A percentile compares a stretch with the other conserved stretches of the same genome.
phyloP scores from a whole-genome alignment of 2,329 filamentous ascomycete species.

The Chaetomium strumarium region DNA sequence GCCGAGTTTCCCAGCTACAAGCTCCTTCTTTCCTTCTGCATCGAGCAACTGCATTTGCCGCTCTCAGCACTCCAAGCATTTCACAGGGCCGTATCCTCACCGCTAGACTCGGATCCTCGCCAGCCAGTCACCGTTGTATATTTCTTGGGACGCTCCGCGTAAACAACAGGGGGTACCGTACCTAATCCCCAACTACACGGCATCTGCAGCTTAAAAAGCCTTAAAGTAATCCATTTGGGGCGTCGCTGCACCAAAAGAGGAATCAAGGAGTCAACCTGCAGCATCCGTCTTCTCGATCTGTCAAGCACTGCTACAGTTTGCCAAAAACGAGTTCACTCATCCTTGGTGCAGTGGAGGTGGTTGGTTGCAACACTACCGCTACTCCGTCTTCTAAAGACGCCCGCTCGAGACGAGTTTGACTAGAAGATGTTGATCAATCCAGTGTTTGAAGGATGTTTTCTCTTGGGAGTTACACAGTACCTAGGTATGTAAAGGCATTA shows the following conservation, averaged over 20 bases:
- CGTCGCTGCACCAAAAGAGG: slow-evolving; percentile 6
- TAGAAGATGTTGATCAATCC: background rate
- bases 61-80: background rate
- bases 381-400: background rate
- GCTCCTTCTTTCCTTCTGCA: slow-evolving; percentile 1
- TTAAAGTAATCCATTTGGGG: background rate
- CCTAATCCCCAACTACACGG: too few species aligned
- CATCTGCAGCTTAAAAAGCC: background rate
- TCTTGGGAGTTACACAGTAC: background rate
- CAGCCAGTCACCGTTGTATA: background rate
- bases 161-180: too few species aligned
- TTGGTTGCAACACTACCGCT: too few species aligned
- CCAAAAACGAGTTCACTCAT: slow-evolving; percentile 9
- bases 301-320: slow-evolving; percentile 14
- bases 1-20: background rate
- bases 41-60: background rate
- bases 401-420: background rate
- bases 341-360: background rate
- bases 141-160: too few species aligned
- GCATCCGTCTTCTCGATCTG: background rate
- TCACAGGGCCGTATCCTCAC: background rate
- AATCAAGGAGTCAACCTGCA: background rate
- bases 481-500: background rate
- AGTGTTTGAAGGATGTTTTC: background rate
- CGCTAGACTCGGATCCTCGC: background rate